Conservation (phyloP, 305 asterid species). For the Solanum chacoense region DNA sequence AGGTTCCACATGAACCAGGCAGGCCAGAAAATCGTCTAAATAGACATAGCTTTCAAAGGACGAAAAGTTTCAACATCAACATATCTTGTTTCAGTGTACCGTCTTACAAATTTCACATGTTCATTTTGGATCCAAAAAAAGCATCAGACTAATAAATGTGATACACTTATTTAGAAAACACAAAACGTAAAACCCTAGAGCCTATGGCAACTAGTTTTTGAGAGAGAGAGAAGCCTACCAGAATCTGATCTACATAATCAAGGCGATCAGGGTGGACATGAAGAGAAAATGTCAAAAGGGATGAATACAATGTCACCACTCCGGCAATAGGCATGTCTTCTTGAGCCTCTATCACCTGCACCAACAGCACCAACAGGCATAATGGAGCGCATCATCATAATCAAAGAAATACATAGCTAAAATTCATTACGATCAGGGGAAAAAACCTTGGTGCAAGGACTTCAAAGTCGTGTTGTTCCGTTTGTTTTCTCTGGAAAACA, state of each 20-base stretch:
- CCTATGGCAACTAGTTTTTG: background rate
- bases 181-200: background rate
- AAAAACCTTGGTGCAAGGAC: background rate
- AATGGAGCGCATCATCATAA: background rate
- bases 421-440: background rate
- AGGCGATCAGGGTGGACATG: conserved; percentile 96
- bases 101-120: background rate
- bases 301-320: conserved; percentile 80
- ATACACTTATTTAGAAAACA: background rate
- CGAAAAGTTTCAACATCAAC: background rate
- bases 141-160: background rate
- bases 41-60: background rate
- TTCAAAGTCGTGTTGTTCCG: background rate
- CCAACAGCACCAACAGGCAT: conserved; percentile 3
- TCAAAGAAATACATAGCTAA: background rate
- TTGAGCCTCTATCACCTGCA: conserved; percentile 98
- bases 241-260: conserved; percentile 90
- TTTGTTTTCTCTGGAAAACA: background rate
- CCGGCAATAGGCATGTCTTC: conserved; percentile 76
- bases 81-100: background rate
- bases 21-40: background rate
- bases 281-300: conserved; percentile 87
- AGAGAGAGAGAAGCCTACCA: conserved; percentile 37
- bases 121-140: background rate
- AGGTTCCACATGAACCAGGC: background rate